Evolutionary conservation across 2,329 filamentous ascomycete species (phyloP).

Genomic region (Sporothrix curviconia): DNA sequence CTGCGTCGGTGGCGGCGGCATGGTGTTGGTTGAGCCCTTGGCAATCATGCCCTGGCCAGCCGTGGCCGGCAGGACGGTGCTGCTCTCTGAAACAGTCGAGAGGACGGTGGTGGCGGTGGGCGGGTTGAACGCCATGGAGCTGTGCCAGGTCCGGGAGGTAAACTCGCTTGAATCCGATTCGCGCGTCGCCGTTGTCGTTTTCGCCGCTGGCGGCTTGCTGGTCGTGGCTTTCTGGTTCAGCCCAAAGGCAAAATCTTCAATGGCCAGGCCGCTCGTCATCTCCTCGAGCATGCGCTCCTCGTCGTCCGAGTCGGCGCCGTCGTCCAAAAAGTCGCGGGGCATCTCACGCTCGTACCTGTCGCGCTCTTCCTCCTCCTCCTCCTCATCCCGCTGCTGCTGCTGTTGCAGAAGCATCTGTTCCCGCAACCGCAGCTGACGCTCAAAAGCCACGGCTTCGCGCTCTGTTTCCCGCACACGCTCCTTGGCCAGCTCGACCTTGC

Average conservation of each 20-base stretch:
- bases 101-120: conserved; percentile 57
- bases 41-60: conserved; percentile 21
- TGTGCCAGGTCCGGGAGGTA: conserved; percentile 75
- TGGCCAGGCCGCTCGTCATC: conserved; percentile 74
- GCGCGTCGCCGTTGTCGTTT: conserved; percentile 63
- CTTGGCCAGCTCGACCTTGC: conserved; percentile 68
- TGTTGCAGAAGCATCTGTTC: conserved; percentile 33
- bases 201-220: conserved; percentile 55
- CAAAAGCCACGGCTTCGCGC: conserved; percentile 58
- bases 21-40: conserved; percentile 24
- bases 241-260: conserved; percentile 76
- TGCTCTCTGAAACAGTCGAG: conserved; percentile 67
- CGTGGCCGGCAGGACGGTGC: conserved; percentile 15
- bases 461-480: conserved; percentile 69
- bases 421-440: conserved; percentile 49
- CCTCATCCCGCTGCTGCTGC: conserved; percentile 43
- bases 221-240: conserved; percentile 45
- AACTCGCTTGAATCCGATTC: conserved; percentile 77
- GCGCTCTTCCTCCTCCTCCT: conserved; percentile 28
- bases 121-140: conserved; percentile 66
- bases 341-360: conserved; percentile 36
- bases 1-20: conserved; percentile 44
- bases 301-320: conserved; percentile 57
- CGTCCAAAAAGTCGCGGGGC: conserved; percentile 51
- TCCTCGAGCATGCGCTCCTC: conserved; percentile 79